Evolutionary conservation across 257 asterid genomes (phyloP), one percentile per base, ranked within the genome.

Genomic region (Solanum medicagineum): DNA sequence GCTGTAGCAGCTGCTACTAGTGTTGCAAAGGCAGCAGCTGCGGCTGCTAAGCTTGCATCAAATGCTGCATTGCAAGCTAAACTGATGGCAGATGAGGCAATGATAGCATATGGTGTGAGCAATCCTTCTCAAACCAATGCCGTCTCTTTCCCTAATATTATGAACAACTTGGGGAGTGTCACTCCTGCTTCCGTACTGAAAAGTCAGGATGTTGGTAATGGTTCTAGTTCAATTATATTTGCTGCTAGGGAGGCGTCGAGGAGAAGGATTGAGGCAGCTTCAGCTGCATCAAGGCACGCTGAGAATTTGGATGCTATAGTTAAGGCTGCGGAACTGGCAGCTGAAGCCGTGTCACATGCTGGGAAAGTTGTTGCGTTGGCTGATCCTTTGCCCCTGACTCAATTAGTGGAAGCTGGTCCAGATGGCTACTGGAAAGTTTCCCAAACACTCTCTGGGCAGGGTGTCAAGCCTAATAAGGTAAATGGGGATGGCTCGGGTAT

Each of bases 11-110:
- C 99, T 15, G 97, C 99, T 88, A 91, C 98, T 81, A 90, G 97
- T 87, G 98, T 97, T 85, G 99, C 99, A 20, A 97, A 92, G 94
- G 99, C 98, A 26, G 99, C 99, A 1, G 96, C 99, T 40, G 98
- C 98, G 29, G 98, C 99, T 85, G 99, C 99, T 75, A 93, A 93
- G 91, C 90, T 97, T 74, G 99, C 99, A 80, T 93, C 93, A 87
- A 92, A 85, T 86, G 98, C 93, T 87, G 98, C 99, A 32, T 80
- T 89, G 81, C 98, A 93, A 87, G 98, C 98, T 55, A 93, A 93
- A 86, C 93, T 89, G 88, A 94, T 97, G 95, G 98, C 98, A 16
- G 98, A 94, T 74, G 98, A 97, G 87, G 93, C 95, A 86, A 55
- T 91, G 82, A 44, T 81, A 65, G 69, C 84, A 26, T 66, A 83